phyloP scores from a whole-genome alignment of 768 basidiomycete species.

The Suillus luteus region DNA sequence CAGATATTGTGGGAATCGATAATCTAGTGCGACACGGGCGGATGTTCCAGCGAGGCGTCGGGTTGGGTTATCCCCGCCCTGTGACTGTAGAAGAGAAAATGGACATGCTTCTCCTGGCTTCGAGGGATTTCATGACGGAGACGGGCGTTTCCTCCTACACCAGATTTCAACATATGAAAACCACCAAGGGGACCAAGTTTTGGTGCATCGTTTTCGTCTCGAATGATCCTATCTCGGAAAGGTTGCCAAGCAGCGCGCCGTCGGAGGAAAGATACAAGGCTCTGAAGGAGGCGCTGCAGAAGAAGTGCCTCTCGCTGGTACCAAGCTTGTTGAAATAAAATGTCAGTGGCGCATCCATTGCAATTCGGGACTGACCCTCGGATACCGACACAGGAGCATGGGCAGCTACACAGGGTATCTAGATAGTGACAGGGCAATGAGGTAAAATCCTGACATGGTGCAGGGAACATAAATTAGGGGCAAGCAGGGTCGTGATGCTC shows the following conservation, averaged over 20 bases:
- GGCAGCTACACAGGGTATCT: background rate
- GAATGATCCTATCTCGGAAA: background rate
- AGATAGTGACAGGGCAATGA: constrained; percentile 2
- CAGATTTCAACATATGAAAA: background rate
- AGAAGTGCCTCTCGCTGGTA: background rate
- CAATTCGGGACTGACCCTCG: background rate
- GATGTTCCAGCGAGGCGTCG: background rate
- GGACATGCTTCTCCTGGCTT: background rate
- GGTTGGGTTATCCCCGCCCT: background rate
- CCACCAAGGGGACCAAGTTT: background rate
- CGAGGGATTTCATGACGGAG: background rate
- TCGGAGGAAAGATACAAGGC: background rate
- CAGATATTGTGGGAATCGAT: background rate
- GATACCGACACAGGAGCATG: background rate
- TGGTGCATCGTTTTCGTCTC: background rate
- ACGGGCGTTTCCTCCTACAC: background rate
- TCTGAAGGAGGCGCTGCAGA: background rate
- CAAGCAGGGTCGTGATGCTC: background rate
- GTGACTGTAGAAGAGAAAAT: background rate
- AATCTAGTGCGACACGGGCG: background rate
- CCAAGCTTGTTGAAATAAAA: background rate
- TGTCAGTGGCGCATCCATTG: background rate
- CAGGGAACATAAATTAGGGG: background rate
- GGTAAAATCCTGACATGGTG: background rate
- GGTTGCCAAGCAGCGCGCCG: no score